Evolutionary conservation across 2,329 filamentous ascomycete genomes (phyloP), one percentile per base, ranked within the genome.

Genomic region (Tympanopsis confertula): DNA sequence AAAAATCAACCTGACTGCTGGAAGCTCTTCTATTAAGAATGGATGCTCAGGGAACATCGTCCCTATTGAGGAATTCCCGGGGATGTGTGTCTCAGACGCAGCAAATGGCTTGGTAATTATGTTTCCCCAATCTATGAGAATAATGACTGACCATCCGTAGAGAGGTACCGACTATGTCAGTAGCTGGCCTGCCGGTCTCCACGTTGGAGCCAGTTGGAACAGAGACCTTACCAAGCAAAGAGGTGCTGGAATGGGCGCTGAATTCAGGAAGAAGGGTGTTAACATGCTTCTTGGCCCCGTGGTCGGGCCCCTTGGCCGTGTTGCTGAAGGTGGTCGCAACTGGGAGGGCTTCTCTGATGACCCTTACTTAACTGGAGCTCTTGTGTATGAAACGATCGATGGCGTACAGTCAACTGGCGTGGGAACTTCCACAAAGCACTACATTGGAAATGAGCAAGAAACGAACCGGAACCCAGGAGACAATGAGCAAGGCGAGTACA

Each of bases 381-480:
- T 83, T 40, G 80, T 82, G 41, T 72, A 72, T n/a, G 71, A 85
- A 49, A 82, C 81, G 1, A 74, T 89, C 47, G 67, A 72, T 44
- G 85, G 83, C 20, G 83, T 86, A 38, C 85, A 91, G 52, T 74
- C 79, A 49, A 77, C 78, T 3, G 85, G 85, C 47, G 77, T 89
- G 26, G 82, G 93, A 53, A 83, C 86, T 39, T 85, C 78, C 61
- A 77, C 66, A 66, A 89, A 76, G 53, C 74, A 80, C 45, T 69
- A 65, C 40, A 69, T 79, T 30, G 69, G 58, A 13, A 76, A 80
- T 39, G 76, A 80, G 48, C 76, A 80, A 51, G 75, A 79, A 41
- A 71, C 63, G 0, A 61, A 56, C 35, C 52, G 67, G 49, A 38
- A 49, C 55, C 3, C 46, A 60, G 33, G 40, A 42, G 39, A 39